Evolutionary conservation across 306 rosid species (phyloP).

Genomic region (Vicia sativa): DNA sequence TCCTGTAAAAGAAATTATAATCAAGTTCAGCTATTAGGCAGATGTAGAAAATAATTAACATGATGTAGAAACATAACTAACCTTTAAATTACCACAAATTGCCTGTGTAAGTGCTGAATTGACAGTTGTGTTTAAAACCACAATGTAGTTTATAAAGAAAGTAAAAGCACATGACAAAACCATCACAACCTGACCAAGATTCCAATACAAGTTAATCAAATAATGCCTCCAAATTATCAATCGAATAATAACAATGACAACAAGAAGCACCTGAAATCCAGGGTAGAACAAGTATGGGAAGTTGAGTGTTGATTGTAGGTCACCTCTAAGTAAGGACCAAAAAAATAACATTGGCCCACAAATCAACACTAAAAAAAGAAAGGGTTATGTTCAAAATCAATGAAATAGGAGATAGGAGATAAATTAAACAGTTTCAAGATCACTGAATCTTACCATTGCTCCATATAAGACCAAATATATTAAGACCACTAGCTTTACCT

Average conservation of each 20-base stretch:
- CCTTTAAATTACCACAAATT: constrained; percentile 70
- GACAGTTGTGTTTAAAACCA: constrained; percentile 71
- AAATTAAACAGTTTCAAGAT: no score
- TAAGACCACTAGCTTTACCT: constrained; percentile 80
- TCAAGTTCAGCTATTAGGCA: background rate
- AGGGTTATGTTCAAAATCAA: constrained; percentile 1
- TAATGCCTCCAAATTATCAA: constrained; percentile 23
- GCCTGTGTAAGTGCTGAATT: constrained; percentile 90
- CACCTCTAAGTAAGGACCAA: constrained; percentile 67
- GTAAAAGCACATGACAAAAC: constrained; percentile 75
- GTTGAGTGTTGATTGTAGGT: constrained; percentile 50
- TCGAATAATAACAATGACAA: background rate
- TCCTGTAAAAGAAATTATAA: constrained; percentile 23
- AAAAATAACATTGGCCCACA: constrained; percentile 72
- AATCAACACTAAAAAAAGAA: constrained; percentile 49
- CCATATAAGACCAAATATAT: constrained; percentile 84
- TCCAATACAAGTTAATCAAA: constrained; percentile 38
- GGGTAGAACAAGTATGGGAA: constrained; percentile 55
- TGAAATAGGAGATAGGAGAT: no score
- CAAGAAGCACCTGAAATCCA: constrained; percentile 71
- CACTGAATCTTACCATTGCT: constrained; percentile 67
- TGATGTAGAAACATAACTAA: background rate
- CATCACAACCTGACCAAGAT: constrained; percentile 67
- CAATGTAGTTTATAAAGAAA: constrained; percentile 73
- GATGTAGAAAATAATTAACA: background rate